These are phyloP conservation scores for Teratosphaeria pseudoeucalypti DNA, from an alignment of 2,329 filamentous ascomycete genomes.

Conservation along the genomic window DNA sequence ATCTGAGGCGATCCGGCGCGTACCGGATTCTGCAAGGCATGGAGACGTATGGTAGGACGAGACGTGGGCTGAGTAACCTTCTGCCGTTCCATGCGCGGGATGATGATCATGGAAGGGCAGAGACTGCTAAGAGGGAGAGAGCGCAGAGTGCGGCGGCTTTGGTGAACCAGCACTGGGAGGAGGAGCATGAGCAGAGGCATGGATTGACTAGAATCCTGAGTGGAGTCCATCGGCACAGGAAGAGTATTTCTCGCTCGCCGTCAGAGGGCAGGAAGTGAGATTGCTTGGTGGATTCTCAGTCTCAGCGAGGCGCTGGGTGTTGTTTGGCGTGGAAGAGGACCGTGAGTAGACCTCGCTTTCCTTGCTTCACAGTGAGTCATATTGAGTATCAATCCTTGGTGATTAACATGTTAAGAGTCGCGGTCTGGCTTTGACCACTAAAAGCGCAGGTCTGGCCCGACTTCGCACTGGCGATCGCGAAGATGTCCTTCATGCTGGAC, in stretches of 20 bases:
- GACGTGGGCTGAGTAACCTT: conserved; percentile 42
- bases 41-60: conserved; percentile 66
- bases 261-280: not conserved
- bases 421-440: too few relatives aligned
- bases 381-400: too few relatives aligned
- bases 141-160: conserved; percentile 3
- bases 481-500: too few relatives aligned
- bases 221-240: conserved; percentile 1
- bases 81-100: not conserved
- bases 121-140: not conserved
- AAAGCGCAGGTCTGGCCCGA: too few relatives aligned
- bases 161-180: conserved; percentile 8
- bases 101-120: not conserved
- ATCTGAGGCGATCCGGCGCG: conserved; percentile 65
- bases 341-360: too few relatives aligned
- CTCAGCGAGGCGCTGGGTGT: too few relatives aligned
- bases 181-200: conserved; percentile 3
- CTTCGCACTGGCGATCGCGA: too few relatives aligned
- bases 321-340: too few relatives aligned
- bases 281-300: too few relatives aligned
- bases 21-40: conserved; percentile 72
- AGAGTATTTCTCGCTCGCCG: not conserved
- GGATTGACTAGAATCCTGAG: conserved; percentile 1
- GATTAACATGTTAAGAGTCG: too few relatives aligned
- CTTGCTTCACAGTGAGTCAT: too few relatives aligned